A percentile compares a stretch with the other conserved stretches of the same genome.
These are phyloP conservation scores for Porogramme epimiltina DNA, from an alignment of 1,284 basidiomycete genomes.

Conservation along the genomic window DNA sequence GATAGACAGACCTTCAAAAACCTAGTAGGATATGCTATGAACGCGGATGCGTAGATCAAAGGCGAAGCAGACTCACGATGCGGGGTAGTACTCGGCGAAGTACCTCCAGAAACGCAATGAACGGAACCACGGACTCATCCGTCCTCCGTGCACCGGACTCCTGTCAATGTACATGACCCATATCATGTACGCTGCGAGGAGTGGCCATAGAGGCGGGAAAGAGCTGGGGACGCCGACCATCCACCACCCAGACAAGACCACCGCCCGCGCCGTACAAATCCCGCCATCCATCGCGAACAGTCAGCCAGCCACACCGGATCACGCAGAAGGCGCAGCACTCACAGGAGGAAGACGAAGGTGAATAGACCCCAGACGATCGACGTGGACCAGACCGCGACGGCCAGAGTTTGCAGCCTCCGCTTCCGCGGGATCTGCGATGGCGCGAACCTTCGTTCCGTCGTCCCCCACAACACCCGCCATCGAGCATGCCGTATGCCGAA, in stretches of 20 bases:
- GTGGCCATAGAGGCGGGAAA: constrained; percentile 86
- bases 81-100: constrained; percentile 93
- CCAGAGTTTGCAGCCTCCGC: constrained; percentile 83
- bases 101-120: constrained; percentile 76
- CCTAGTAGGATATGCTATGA: constrained; percentile 33
- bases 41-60: not conserved
- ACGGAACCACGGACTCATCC: constrained; percentile 80
- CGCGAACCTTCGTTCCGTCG: constrained; percentile 53
- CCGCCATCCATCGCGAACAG: constrained; percentile 1
- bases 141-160: constrained; percentile 79
- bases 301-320: not conserved
- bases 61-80: constrained; percentile 60
- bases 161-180: constrained; percentile 82
- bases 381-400: constrained; percentile 86
- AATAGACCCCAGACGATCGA: constrained; percentile 73
- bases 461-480: not conserved
- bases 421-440: constrained; percentile 76
- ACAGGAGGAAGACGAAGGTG: constrained; percentile 83
- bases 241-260: not conserved
- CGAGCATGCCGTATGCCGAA: not conserved
- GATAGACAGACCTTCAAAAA: constrained; percentile 63
- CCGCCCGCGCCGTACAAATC: not conserved
- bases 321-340: constrained; percentile 29
- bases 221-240: constrained; percentile 56
- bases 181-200: constrained; percentile 79